Evolutionary conservation across 2,329 filamentous ascomycete species (phyloP).

Genomic region (Cordyceps javanica): DNA sequence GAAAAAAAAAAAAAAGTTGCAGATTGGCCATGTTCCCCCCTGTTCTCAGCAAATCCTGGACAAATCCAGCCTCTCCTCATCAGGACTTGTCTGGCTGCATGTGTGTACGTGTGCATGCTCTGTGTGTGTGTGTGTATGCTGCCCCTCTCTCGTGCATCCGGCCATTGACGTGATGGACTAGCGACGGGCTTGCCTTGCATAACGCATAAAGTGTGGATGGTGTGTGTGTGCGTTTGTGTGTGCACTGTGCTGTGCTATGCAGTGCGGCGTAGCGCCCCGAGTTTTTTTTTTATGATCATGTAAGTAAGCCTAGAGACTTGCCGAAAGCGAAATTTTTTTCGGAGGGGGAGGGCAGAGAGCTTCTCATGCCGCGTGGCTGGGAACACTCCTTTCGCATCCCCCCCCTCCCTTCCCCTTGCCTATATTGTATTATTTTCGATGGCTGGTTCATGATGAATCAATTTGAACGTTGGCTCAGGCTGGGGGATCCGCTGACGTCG

Average conservation of each 20-base stretch:
- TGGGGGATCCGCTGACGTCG: background rate
- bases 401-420: background rate
- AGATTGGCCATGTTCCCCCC: too few relatives aligned
- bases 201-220: constrained; percentile 1
- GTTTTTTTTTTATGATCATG: background rate
- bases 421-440: too few relatives aligned
- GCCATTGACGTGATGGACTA: constrained; percentile 5
- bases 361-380: background rate
- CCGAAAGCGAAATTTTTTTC: background rate
- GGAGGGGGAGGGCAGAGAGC: too few relatives aligned
- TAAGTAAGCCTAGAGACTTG: background rate
- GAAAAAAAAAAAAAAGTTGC: background rate
- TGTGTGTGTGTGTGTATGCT: too few relatives aligned
- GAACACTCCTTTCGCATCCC: background rate
- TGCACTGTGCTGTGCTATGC: background rate
- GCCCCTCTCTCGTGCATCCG: constrained; percentile 2
- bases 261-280: too few relatives aligned
- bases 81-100: background rate
- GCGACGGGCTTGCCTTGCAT: background rate
- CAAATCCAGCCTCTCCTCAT: background rate
- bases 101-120: too few relatives aligned
- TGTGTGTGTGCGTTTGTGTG: background rate
- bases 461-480: too few relatives aligned
- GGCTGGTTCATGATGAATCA: too few relatives aligned
- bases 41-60: too few relatives aligned